These are phyloP conservation scores for Daphne laureola DNA, from an alignment of 441 rosid genomes.

Conservation along the genomic window DNA sequence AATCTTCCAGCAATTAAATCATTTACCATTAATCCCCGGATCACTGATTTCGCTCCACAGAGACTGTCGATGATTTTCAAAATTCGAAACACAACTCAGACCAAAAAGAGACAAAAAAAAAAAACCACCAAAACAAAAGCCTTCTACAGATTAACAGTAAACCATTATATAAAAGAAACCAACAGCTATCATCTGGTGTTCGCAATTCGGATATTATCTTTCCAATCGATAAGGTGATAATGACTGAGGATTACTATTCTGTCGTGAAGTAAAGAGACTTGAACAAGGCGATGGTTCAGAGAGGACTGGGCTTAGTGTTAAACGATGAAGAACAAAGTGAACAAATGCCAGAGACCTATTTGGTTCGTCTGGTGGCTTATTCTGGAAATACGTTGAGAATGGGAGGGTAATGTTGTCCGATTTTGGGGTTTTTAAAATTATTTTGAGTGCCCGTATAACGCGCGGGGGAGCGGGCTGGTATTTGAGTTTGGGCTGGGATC, in stretches of 20 bases:
- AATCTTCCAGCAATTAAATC: conserved; percentile 19
- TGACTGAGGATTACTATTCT: not conserved
- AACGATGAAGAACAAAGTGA: conserved; percentile 4
- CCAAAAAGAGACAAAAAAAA: conserved; percentile 5
- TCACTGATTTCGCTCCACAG: not conserved
- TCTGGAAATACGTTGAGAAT: conserved; percentile 4
- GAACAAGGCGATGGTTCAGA: conserved; percentile 11
- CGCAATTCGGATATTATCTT: too few species aligned
- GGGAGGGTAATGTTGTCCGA: conserved; percentile 4
- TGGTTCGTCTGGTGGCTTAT: not conserved
- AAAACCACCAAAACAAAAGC: conserved; percentile 18
- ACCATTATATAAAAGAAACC: not conserved
- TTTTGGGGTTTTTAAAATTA: not conserved
- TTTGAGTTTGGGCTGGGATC: too few species aligned
- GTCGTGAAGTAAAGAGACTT: conserved; percentile 11
- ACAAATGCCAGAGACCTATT: conserved; percentile 11
- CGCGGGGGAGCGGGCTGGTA: conserved; percentile 4
- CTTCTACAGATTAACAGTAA: conserved; percentile 6
- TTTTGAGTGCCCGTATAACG: not conserved
- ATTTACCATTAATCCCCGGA: conserved; percentile 28
- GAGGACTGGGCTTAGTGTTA: not conserved
- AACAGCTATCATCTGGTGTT: conserved; percentile 19
- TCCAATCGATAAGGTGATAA: too few species aligned
- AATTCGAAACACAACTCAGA: conserved; percentile 15
- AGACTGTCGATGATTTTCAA: conserved; percentile 5